Evolutionary conservation across 805 yeast species (phyloP), one percentile per base, ranked within the genome.

Genomic region (Cyberlindnera nakhonratchasimensis): DNA sequence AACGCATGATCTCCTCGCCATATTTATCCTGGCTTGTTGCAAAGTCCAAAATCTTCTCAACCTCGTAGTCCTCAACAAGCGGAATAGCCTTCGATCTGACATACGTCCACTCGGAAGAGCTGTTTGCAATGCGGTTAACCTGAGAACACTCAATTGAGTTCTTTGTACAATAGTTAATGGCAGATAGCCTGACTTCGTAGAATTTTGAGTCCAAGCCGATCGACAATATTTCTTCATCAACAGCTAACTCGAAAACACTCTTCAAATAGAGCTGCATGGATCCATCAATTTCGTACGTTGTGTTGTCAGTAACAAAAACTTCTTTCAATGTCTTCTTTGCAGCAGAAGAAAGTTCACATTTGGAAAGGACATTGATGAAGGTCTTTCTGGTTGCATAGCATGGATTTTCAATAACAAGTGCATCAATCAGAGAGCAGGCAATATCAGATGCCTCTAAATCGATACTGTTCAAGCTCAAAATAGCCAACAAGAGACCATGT

Each of bases 401-500:
- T 4, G 54, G 53, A 29, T 59, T 64, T 5, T 51, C 14, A 2
- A 46, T 31, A n/a, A 63, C 25, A 12, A 57, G 39, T 2, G 31
- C 37, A 10, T 40, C 43, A n/a, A 47, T 12, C 25, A 43, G 31
- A 1, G 34, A 34, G 16, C 35, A 42, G 10, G 54, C 16, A 6
- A 13, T 34, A 9, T 43, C 16, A 7, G 42, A 30, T 16, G 50
- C 32, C 5, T 35, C 38, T 9, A 26, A 26, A 10, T 50, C 48
- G 11, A 47, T 30, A 10, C n/a, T 12, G 25, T 45, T 34, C 8
- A 75, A 43, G 30, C 65, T 69, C 16, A 64, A 66, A 7, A 77
- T 50, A 0, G 83, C 79, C 29, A 83, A 48, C 3, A 81, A 53
- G 14, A 59, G 54, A 2, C 95, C 96, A 59, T 86, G 95, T 0